Conservation (phyloP, 495 filamentous ascomycete genomes). For the Letharia columbiana region DNA sequence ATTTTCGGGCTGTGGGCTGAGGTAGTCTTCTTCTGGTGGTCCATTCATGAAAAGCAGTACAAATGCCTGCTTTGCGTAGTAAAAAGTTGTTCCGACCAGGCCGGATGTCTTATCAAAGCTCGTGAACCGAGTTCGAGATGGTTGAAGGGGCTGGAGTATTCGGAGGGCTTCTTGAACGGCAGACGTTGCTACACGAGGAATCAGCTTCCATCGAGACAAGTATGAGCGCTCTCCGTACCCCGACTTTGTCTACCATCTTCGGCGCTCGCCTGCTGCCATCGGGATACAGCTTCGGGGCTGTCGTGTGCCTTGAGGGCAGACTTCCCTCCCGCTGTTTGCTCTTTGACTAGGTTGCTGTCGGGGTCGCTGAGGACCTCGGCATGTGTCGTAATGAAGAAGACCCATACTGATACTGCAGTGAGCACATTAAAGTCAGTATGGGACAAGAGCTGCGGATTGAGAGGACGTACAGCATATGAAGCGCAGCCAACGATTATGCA, state of each 20-base stretch:
- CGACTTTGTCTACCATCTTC: constrained; percentile 13
- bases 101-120: constrained; percentile 36
- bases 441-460: constrained; percentile 3
- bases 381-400: constrained; percentile 11
- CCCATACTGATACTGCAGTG: constrained; percentile 16
- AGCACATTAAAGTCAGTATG: background rate
- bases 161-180: constrained; percentile 25
- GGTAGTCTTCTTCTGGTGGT: constrained; percentile 28
- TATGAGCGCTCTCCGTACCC: background rate
- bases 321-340: constrained; percentile 10
- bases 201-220: constrained; percentile 5
- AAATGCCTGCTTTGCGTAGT: constrained; percentile 43
- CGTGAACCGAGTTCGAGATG: constrained; percentile 17
- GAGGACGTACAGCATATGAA: constrained; percentile 13
- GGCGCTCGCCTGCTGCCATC: constrained; percentile 15
- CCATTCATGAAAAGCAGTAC: constrained; percentile 45
- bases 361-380: constrained; percentile 6
- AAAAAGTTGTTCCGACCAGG: constrained; percentile 37
- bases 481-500: constrained; percentile 13
- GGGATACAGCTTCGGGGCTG: constrained; percentile 7
- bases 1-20: constrained; percentile 21
- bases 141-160: constrained; percentile 23
- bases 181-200: constrained; percentile 12
- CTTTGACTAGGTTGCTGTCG: constrained; percentile 6
- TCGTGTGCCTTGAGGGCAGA: constrained; percentile 6